Conservation (phyloP, 2,329 filamentous ascomycete species). For the Cyanodermella asteris region DNA sequence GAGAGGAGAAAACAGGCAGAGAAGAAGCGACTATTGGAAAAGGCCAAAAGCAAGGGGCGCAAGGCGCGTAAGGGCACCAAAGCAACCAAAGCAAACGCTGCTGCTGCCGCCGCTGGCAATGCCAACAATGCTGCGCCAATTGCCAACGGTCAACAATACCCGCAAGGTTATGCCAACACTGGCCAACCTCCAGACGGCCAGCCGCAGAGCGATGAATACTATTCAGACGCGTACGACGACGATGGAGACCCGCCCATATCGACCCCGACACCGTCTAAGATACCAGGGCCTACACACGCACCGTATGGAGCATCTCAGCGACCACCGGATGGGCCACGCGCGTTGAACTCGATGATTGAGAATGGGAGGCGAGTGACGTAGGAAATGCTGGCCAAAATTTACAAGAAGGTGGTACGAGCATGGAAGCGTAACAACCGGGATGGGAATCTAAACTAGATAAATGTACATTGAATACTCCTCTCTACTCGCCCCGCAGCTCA, state of each 20-base stretch:
- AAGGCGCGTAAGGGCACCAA: conserved; percentile 74
- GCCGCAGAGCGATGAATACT: conserved; percentile 27
- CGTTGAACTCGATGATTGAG: too few species aligned
- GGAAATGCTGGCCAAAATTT: too few species aligned
- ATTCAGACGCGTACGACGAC: conserved; percentile 28
- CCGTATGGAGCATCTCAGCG: too few species aligned
- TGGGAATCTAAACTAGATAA: too few species aligned
- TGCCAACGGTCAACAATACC: conserved; percentile 18
- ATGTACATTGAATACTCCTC: too few species aligned
- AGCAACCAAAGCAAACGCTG: conserved; percentile 29
- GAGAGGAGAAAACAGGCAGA: conserved; percentile 71
- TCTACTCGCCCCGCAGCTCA: too few species aligned
- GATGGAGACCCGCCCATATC: conserved; percentile 19
- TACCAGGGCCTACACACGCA: conserved; percentile 7
- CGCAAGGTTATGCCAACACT: too few species aligned
- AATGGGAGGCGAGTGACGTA: too few species aligned
- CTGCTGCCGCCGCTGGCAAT: conserved; percentile 11
- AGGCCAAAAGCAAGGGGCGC: conserved; percentile 79
- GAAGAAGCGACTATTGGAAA: conserved; percentile 63
- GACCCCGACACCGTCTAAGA: conserved; percentile 9
- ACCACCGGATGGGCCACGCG: too few species aligned
- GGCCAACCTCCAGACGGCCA: too few species aligned
- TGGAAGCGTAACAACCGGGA: too few species aligned
- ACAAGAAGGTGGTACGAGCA: too few species aligned
- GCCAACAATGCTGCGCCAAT: conserved; percentile 18